Evolutionary conservation across 352 stramenopile species (phyloP).

Genomic region (Pythium pyrilobum): DNA sequence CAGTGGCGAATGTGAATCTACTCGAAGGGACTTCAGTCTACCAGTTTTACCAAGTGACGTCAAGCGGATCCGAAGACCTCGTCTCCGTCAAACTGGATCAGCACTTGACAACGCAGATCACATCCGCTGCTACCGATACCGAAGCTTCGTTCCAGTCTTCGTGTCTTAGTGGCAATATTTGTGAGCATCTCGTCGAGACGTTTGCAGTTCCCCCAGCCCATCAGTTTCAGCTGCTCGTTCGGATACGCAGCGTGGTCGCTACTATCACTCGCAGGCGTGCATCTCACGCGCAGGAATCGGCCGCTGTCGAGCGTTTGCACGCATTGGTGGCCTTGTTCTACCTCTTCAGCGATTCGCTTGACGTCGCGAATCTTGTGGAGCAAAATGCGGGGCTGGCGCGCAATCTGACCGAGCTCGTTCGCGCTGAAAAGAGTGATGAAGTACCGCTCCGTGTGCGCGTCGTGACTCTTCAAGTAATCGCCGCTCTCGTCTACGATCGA

Average conservation of each 20-base stretch:
- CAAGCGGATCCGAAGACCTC: conserved; percentile 8
- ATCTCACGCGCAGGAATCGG: conserved; percentile 29
- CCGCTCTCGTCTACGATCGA: conserved; percentile 75
- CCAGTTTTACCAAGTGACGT: conserved; percentile 52
- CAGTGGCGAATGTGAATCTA: conserved; percentile 1
- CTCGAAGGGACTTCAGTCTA: conserved; percentile 27
- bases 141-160: not conserved
- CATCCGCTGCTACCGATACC: not conserved
- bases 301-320: conserved; percentile 63
- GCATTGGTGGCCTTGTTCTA: conserved; percentile 72
- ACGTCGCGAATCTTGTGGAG: conserved; percentile 78
- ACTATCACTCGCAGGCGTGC: conserved; percentile 22
- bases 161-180: conserved; percentile 18
- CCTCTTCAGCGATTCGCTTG: conserved; percentile 63
- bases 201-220: conserved; percentile 50
- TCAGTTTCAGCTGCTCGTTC: conserved; percentile 70
- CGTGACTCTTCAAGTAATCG: conserved; percentile 62
- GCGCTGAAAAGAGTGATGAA: conserved; percentile 57
- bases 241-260: conserved; percentile 41
- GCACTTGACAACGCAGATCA: not conserved
- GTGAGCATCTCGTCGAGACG: conserved; percentile 47
- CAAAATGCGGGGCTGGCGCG: conserved; percentile 71
- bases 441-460: conserved; percentile 58
- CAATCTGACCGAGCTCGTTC: conserved; percentile 66
- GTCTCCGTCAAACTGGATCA: conserved; percentile 7